Evolutionary conservation across 148 eudicot genomes (phyloP).

Genomic region (Linanthus parryae): DNA sequence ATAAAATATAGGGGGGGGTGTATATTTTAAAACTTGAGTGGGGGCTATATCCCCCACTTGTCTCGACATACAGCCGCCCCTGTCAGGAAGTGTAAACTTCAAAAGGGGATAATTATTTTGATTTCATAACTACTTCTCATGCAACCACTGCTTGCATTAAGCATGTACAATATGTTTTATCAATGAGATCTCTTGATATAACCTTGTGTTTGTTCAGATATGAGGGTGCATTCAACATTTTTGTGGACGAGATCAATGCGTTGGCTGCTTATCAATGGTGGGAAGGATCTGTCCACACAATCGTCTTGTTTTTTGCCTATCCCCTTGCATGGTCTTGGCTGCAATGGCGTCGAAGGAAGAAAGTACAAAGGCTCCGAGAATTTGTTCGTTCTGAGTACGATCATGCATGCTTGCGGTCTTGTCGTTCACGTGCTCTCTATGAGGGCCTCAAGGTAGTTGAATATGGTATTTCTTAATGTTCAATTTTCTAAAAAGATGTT

Average conservation of each 20-base stretch:
- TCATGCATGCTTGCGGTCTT: slow-evolving; percentile 98
- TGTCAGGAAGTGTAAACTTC: too few species aligned
- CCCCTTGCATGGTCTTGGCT: slow-evolving; percentile 98
- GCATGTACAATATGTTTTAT: background rate
- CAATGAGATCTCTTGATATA: background rate
- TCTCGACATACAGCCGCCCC: too few species aligned
- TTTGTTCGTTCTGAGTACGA: slow-evolving; percentile 99
- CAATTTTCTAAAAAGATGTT: background rate
- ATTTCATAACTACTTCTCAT: too few species aligned
- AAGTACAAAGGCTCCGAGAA: slow-evolving; percentile 81
- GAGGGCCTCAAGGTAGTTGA: slow-evolving; percentile 95
- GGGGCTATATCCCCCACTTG: too few species aligned
- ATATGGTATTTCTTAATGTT: too few species aligned
- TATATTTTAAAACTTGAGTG: too few species aligned
- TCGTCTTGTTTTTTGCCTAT: slow-evolving; percentile 63
- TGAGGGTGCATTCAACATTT: slow-evolving; percentile 92
- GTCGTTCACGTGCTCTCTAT: slow-evolving; percentile 99
- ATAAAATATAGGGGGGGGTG: too few species aligned
- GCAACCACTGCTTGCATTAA: too few species aligned
- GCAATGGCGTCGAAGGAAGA: slow-evolving; percentile 86
- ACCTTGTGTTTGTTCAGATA: slow-evolving; percentile 35
- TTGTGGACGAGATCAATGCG: slow-evolving; percentile 86
- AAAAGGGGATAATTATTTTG: too few species aligned
- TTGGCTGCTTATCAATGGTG: slow-evolving; percentile 96
- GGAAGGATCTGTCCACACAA: slow-evolving; percentile 92